These are phyloP conservation scores for Talaromyces liani DNA, from an alignment of 495 filamentous ascomycete species.

Conservation along the genomic window DNA sequence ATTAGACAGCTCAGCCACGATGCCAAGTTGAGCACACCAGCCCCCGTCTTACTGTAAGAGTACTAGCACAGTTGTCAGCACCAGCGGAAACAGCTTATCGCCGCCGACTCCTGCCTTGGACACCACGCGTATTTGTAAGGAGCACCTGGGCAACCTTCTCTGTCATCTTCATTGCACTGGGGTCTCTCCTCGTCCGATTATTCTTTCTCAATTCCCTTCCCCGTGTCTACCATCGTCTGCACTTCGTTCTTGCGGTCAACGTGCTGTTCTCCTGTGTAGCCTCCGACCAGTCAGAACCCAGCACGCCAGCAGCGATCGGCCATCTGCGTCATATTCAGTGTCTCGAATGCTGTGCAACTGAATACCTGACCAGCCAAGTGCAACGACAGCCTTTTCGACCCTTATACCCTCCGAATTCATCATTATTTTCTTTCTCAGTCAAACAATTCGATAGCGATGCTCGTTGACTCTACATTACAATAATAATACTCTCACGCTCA, in stretches of 20 bases:
- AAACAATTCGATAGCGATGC: background rate
- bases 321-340: conserved; percentile 1
- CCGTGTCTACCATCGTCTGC: background rate
- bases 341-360: background rate
- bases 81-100: background rate
- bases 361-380: background rate
- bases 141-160: background rate
- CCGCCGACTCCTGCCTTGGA: background rate
- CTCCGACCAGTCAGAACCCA: background rate
- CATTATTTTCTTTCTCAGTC: background rate
- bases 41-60: background rate
- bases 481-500: background rate
- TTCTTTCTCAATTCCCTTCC: background rate
- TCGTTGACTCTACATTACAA: background rate
- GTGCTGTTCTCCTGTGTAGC: background rate
- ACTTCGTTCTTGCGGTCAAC: background rate
- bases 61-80: background rate
- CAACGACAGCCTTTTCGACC: background rate
- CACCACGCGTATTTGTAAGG: background rate
- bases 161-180: background rate
- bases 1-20: background rate
- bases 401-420: background rate
- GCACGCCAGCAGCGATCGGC: background rate
- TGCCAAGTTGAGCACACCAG: background rate
- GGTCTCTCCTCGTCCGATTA: background rate